phyloP scores from a whole-genome alignment of 2,329 filamentous ascomycete species.

The Diaporthe batatas region DNA sequence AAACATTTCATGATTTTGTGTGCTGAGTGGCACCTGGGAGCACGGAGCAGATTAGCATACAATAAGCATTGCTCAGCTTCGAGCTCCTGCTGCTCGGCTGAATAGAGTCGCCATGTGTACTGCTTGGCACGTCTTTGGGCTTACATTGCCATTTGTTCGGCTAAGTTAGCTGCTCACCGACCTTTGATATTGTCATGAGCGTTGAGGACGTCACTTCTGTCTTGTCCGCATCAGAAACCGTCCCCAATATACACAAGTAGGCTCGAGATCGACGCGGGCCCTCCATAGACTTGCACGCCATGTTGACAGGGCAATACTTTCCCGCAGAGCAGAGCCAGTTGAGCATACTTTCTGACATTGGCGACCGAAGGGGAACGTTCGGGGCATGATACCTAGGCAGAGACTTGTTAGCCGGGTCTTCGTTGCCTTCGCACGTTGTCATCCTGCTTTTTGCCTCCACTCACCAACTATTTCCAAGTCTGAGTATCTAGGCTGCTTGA shows the following conservation, averaged over 20 bases:
- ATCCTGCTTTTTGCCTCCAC: no score
- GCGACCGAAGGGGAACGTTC: background rate
- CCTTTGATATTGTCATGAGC: background rate
- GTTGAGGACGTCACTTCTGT: background rate
- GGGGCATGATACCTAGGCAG: background rate
- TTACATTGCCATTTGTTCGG: no score
- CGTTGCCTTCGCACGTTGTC: no score
- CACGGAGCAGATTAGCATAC: no score
- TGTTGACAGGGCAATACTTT: background rate
- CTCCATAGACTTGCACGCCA: background rate
- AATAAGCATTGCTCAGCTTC: no score
- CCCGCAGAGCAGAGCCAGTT: background rate
- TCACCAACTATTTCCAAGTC: no score
- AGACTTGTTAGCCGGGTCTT: background rate
- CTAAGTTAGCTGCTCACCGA: background rate
- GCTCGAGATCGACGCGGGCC: no score
- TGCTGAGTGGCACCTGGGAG: no score
- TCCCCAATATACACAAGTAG: background rate
- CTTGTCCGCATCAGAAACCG: background rate
- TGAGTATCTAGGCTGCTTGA: background rate
- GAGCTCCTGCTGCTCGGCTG: no score
- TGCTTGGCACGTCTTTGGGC: no score
- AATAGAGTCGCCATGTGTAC: no score
- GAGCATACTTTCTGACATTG: background rate
- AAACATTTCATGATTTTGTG: no score